Evolutionary conservation across 1,284 basidiomycete species (phyloP), one percentile per base, ranked within the genome.

Genomic region (Agroathelia rolfsii): DNA sequence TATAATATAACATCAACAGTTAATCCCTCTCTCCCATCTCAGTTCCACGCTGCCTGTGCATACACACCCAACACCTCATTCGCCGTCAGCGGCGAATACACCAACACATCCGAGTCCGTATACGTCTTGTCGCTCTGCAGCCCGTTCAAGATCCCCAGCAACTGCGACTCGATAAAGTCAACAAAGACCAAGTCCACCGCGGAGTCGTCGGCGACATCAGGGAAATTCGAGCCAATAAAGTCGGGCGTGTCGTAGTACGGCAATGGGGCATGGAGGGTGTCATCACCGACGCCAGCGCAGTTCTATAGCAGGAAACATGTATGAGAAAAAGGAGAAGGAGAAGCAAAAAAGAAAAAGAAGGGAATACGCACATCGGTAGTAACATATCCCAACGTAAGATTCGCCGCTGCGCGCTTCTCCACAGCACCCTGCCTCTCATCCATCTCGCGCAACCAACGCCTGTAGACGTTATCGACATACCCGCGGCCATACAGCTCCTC

Each of bases 211-310:
- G 67, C 41, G 12, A 74, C 66, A 17, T 58, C 51, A 0, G 78
- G 74, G 1, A 68, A 44, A 19, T 59, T 51, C 1, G 77, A 78
- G n/a, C 57, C 61, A 37, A 82, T 64, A 50, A 73, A 83, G 46
- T 64, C 60, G 0, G 80, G 77, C 9, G 52, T 40, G 4, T 50
- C 38, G 52, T 65, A 69, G 54, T 66, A 75, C 8, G 74, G 65
- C 32, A 82, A 45, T 1, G 79, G 67, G 2, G 55, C 47, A 50
- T 84, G 80, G 0, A 56, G 51, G 3, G 59, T 69, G 48, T 85
- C 82, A 47, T 85, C 83, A 8, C 81, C 83, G 9, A 72, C 55
- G 4, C 75, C 81, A 1, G 78, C 76, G 51, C 81, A 83, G 7
- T 68, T 55, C 76, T 79, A 32, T n/a, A 13, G 33, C 3, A 24